Evolutionary conservation across 2,329 filamentous ascomycete genomes (phyloP), one percentile per base, ranked within the genome.

Genomic region (Diaporthe vaccinii): DNA sequence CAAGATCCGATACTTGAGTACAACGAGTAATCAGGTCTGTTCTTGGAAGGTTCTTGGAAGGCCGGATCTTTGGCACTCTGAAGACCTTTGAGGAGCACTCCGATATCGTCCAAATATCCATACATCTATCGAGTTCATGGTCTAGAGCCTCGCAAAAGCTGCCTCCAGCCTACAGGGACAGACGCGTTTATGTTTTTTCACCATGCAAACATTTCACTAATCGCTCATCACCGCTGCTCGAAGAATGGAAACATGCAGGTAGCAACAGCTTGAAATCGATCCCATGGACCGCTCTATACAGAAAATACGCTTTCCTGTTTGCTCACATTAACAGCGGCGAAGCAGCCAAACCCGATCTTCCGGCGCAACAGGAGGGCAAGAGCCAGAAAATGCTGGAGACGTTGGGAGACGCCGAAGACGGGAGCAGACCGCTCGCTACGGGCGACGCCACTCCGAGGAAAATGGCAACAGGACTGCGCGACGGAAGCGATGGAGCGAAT

Each of bases 271-370:
- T 14, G 17, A 34, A 34, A 34, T 34, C 31, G 34, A 36, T 36
- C 34, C 34, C 7, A 36, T 8, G 6, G 34, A 36, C 34, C 31
- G 4, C 6, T 36, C 5, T 36, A 6, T 6, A 15, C 39, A 41
- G 4, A 2, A 15, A 51, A 25, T 22, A 34, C 17, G 28, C 34
- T 25, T n/a, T 59, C 22, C 12, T 59, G 1, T 3, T 59, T 15
- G 15, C 31, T 36, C 55, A 2, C 20, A 3, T n/a, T 0, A 1
- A n/a, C 5, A 1, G 25, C 20, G 5, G 14, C 31, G 20, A 36
- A 36, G 17, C 8, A 22, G 2, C n/a, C 1, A 3, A 4, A 36
- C 14, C 2, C 3, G 9, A 10, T 4, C 1, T 22, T 22, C 36
- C 28, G 31, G 28, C 17, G 28, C 15, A 20, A 6, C 3, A 14